Conservation (phyloP, 2,329 filamentous ascomycete species). For the Hypoxylon sp. region DNA sequence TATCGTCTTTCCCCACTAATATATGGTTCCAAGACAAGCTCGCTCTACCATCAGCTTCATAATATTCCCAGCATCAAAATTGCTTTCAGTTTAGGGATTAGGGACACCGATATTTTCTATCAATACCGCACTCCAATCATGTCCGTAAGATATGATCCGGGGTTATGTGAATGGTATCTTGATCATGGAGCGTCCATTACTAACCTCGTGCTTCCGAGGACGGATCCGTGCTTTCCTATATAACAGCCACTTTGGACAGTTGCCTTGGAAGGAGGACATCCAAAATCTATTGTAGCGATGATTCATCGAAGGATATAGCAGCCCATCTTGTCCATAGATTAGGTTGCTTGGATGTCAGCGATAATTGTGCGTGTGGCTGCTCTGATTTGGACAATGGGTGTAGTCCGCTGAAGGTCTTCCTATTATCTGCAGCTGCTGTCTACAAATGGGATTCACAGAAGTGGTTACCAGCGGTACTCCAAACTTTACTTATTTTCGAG, state of each 20-base stretch:
- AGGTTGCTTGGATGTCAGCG: neutral
- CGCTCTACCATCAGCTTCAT: neutral
- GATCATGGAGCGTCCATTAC: neutral
- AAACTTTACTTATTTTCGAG: neutral
- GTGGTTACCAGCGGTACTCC: too few relatives aligned
- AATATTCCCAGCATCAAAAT: neutral
- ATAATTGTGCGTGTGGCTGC: slow-evolving; percentile 13
- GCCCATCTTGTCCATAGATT: neutral
- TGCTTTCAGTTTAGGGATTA: slow-evolving; percentile 11
- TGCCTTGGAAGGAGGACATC: neutral
- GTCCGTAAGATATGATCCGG: neutral
- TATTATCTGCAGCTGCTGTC: neutral
- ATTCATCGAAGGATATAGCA: neutral
- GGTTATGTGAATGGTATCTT: neutral
- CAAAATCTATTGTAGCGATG: too few relatives aligned
- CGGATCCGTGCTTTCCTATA: too few relatives aligned
- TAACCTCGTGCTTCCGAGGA: neutral
- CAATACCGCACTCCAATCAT: slow-evolving; percentile 1
- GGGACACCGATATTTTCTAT: slow-evolving; percentile 9
- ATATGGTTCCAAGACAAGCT: neutral
- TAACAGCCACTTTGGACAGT: neutral
- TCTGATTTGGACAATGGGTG: slow-evolving; percentile 9
- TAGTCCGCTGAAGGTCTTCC: neutral
- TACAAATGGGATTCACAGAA: too few relatives aligned
- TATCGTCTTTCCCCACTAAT: slow-evolving; percentile 9